Base-by-base conservation (phyloP, 805 yeast genomes). In the Myxozyma neotropica region DNA sequence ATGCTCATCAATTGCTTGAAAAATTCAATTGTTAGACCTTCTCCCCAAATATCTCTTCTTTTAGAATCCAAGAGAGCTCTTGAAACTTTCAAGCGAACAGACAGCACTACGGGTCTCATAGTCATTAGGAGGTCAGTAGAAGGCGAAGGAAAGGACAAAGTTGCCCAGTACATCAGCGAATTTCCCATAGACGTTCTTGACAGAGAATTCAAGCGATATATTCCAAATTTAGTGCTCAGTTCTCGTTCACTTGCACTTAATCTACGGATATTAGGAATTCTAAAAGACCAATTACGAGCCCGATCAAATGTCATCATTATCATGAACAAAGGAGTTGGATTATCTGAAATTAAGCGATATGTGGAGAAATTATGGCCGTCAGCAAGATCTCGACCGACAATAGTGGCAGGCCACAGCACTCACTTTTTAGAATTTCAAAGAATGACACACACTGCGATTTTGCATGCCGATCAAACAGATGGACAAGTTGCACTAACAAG, bases 401-500 rank as follows among this genome's bases (percentile, higher is more conserved):
- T 47, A 15, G 21, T 47, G 7, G 51, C 51, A 5, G 51, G 51
- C 2, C 51, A 47, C 17, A 27, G 38, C 29, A 47, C 51, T 21
- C 51, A 47, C 33, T 47, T 47, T 47, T 17, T 47, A 15, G 51
- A 33, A 10, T 19, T 33, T 27, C 21, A 47, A 19, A 47, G 23
- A 35, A 19, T 13, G 15, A 35, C 29, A 19, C 29, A 29, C 23
- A 47, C 51, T 15, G 51, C 51, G 13, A 27, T 29, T 7, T 21
- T 47, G 26, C 29, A 21, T 21, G 35, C n/a, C 12, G 51, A 47
- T 47, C 51, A 47, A 33, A 47, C 24, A 3, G 51, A 47, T 19
- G 51, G 51, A 17, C 38, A 47, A n/a, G 51, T 47, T n/a, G 51
- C 51, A 8, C 40, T 47, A 8, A 47, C 51, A 6, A 19, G 40